Evolutionary conservation across 176 grass and related monocot species (phyloP), one percentile per base, ranked within the genome.

Genomic region (Paspalum vaginatum): DNA sequence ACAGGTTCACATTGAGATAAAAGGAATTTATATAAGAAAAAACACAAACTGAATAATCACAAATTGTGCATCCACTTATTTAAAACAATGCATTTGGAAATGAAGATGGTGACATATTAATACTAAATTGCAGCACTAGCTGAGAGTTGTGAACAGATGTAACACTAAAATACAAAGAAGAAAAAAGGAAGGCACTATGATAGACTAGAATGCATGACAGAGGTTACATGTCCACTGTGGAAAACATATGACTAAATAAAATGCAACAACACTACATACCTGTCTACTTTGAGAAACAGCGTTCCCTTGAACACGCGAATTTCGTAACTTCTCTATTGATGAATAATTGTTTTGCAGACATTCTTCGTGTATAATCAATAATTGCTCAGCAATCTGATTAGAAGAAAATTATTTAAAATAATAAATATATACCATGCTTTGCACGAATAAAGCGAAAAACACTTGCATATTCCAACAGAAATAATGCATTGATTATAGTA

Each of bases 281-380:
- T 40, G 64, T 88, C 66, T 87, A 77, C 95, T 98, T 88, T 87
- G 92, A 77, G 92, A 85, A 86, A 98, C 92, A 74, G 86, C 74
- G 78, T 85, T 95, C 63, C 60, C 76, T 54, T 54, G 83, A 57
- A 79, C 71, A 53, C 9, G 70, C 12, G 84, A 76, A 17, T 78
- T 81, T 76, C 87, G 89, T 62, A 98, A 46, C 79, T 82, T 91
- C 79, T 95, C 88, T 72, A 98, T 76, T 7, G 75, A 86, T 61
- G 85, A 89, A 83, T 88, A 93, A 43, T 93, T 87, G 47, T 76
- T 68, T 74, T 91, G 80, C 48, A 89, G 75, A 58, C 90, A 95
- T 54, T 87, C 92, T 89, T 98, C 92, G 84, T 98, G 90, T 72
- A 95, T 83, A 73, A 86, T 79, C 84, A 98, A 89, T 55, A 98